Evolutionary conservation across 768 basidiomycete species (phyloP).

Genomic region (Cyathus striatus): DNA sequence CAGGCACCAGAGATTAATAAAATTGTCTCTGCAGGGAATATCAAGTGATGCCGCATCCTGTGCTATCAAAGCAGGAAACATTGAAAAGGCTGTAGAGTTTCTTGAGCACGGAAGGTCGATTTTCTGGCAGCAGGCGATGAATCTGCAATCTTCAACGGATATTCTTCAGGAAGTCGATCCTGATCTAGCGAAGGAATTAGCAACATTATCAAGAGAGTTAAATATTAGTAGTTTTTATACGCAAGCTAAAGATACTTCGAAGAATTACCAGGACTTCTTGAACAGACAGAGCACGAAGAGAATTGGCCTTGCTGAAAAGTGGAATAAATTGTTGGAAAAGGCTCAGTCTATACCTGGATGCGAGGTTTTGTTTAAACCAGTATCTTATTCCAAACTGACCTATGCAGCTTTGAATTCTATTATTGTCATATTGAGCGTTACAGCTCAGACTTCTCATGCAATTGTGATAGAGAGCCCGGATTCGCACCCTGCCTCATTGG

Average conservation of each 20-base stretch:
- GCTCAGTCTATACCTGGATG: neutral
- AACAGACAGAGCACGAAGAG: neutral
- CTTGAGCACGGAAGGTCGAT: slow-evolving; percentile 6
- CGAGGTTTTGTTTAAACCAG: neutral
- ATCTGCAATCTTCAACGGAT: neutral
- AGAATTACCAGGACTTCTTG: neutral
- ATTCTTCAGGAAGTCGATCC: neutral
- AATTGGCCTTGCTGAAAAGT: neutral
- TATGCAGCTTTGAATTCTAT: neutral
- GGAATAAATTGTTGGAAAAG: neutral
- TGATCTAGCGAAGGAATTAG: neutral
- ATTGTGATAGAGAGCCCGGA: neutral
- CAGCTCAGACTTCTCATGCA: neutral
- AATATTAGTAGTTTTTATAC: neutral
- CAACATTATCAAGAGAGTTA: neutral
- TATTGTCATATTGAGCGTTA: neutral
- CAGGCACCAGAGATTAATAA: slow-evolving; percentile 4
- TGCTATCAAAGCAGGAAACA: slow-evolving; percentile 5
- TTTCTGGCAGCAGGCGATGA: neutral
- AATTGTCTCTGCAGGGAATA: neutral
- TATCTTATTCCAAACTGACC: neutral
- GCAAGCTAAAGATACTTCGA: neutral
- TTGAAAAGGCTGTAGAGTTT: slow-evolving; percentile 8
- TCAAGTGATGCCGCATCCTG: slow-evolving; percentile 5
- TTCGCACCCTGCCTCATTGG: neutral